Base-by-base conservation (phyloP, 331 rosid genomes). In the Rhamnella rubrinervis region DNA sequence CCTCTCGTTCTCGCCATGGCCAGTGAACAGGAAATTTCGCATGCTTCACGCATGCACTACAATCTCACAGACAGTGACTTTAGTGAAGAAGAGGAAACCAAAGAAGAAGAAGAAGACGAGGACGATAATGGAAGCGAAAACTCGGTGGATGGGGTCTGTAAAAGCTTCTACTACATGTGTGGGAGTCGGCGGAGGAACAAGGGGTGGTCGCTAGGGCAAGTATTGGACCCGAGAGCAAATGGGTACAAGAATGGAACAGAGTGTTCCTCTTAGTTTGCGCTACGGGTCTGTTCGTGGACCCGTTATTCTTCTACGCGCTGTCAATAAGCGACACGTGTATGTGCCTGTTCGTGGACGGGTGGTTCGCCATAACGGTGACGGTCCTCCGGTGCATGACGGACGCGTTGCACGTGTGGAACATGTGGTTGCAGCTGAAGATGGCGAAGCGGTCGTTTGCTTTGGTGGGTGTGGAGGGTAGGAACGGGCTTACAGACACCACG, bases 351-450 rank as follows among this genome's bases (percentile, higher is more conserved):
- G 63, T 93, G 0, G 98, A 93, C 51, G 97, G 97, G 16, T 93
- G 98, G 98, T 76, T 93, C 52, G 87, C 96, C 50, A 66, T 91
- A 55, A 87, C 96, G 68, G 96, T 93, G 67, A 91, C 97, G 6
- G 96, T 82, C 69, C 92, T 93, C 64, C 89, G 97, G 28, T 93
- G 98, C 92, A 93, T 91, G 96, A 87, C 85, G 12, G 98, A 93
- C 71, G 84, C 89, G 28, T 71, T 93, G 85, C 98, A 93, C 80
- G 39, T 93, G 23, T 93, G 97, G 92, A 93, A 91, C 81, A 91
- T 93, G 81, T 93, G 97, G 87, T 68, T 89, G 31, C 95, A 89
- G 67, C 77, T 93, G 44, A 85, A 81, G 64, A 88, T 86, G 77
- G 82, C 80, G 0, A 88, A 78, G 55, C 83, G 83, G 19, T 63